These are phyloP conservation scores for Flaveria bidentis DNA, from an alignment of 129 eudicot genomes.

Conservation along the genomic window DNA sequence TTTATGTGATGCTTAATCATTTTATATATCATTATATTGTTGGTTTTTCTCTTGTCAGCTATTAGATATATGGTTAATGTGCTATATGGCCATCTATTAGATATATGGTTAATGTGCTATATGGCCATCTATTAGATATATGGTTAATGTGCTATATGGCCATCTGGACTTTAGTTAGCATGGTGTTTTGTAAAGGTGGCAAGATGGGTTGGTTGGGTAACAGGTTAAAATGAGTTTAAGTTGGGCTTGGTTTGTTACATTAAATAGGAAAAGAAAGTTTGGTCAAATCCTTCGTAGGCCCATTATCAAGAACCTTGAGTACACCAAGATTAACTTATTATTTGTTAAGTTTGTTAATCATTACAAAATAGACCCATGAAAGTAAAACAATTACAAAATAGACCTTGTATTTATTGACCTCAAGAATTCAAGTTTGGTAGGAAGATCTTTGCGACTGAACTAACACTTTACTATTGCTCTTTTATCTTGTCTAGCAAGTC, in stretches of 20 bases:
- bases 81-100: not conserved
- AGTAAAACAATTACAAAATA: not conserved
- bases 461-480: no score
- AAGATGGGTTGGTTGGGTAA: not conserved
- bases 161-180: not conserved
- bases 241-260: not conserved
- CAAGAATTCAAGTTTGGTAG: no score
- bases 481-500: no score
- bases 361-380: not conserved
- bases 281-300: not conserved
- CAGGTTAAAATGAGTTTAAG: not conserved
- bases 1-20: conserved; percentile 4
- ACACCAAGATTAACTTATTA: not conserved
- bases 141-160: not conserved
- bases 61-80: not conserved
- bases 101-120: not conserved
- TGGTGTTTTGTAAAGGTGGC: not conserved
- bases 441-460: no score
- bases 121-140: not conserved
- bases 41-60: not conserved
- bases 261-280: not conserved
- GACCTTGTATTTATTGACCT: no score
- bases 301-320: not conserved
- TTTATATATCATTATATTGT: not conserved
- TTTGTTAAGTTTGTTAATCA: not conserved